Percentiles rank a stretch among this genome's conserved stretches.
Conservation (phyloP, 176 grass and related monocot genomes). For the Tillandsia fasciculata region DNA sequence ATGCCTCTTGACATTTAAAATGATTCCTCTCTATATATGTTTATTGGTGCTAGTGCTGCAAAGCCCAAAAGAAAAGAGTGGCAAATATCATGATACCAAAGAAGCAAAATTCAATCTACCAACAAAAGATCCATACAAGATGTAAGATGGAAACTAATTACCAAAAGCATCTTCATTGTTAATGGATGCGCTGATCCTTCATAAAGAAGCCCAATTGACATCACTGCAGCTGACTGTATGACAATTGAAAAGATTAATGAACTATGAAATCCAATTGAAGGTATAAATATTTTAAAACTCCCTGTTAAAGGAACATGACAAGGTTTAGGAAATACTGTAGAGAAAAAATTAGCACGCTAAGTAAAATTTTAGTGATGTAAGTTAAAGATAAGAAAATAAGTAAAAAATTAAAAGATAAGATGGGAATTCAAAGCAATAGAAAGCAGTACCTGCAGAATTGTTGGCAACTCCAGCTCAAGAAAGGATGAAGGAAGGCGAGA, state of each 20-base stretch:
- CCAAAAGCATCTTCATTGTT: constrained; percentile 99
- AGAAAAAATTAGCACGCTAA: no score
- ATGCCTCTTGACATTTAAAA: background rate
- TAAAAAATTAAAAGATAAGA: background rate
- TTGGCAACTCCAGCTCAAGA: constrained; percentile 68
- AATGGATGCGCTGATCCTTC: constrained; percentile 93
- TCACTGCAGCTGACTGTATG: constrained; percentile 76
- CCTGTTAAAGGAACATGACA: no score
- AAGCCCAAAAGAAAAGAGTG: background rate
- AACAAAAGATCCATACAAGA: constrained; percentile 6
- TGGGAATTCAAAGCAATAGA: constrained; percentile 2
- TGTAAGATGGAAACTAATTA: constrained; percentile 22
- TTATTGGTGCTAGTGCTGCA: background rate
- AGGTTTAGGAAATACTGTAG: no score
- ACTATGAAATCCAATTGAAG: constrained; percentile 9
- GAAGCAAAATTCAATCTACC: background rate
- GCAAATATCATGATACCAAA: background rate
- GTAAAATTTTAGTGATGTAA: background rate
- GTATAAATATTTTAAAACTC: no score
- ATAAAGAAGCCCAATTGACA: constrained; percentile 88
- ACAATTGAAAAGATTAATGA: background rate
- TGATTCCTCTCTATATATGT: background rate
- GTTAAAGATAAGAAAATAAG: background rate
- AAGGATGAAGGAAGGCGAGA: constrained; percentile 63
- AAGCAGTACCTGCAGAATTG: constrained; percentile 68